Evolutionary conservation across 1,284 basidiomycete genomes (phyloP).

Genomic region (Dichomitus squalens): DNA sequence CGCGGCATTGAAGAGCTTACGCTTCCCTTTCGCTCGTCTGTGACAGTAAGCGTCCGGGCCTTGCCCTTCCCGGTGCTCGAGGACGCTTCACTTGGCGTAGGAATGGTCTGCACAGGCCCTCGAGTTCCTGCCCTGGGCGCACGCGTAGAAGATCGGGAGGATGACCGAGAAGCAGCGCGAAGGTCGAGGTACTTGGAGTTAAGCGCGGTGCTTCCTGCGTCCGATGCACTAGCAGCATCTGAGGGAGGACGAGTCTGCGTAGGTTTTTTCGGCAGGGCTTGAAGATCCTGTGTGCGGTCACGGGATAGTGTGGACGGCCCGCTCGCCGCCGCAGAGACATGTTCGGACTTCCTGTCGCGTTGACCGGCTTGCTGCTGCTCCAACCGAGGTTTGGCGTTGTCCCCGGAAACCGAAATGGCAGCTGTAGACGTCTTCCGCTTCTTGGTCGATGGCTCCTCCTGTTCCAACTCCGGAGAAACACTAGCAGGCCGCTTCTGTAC

Average conservation of each 20-base stretch:
- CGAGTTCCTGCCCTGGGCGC: not conserved
- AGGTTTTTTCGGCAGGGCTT: not conserved
- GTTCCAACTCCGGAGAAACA: conserved; percentile 2
- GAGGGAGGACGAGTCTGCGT: not conserved
- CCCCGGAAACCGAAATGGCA: not conserved
- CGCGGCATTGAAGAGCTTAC: not conserved
- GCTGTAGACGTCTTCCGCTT: conserved; percentile 17
- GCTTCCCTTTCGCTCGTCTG: not conserved
- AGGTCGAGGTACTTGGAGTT: conserved; percentile 15
- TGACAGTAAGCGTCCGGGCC: conserved; percentile 1
- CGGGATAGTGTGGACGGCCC: not conserved
- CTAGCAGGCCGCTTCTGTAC: conserved; percentile 1
- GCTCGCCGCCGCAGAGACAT: not conserved
- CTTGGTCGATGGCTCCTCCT: conserved; percentile 14
- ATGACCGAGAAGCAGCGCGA: conserved; percentile 7
- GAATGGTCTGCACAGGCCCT: not conserved
- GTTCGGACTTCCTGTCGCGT: not conserved
- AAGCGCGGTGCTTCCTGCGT: not conserved
- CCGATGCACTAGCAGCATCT: not conserved
- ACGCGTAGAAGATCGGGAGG: conserved; percentile 14
- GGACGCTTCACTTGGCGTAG: not conserved
- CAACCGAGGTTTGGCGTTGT: not conserved
- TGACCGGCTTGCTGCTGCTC: not conserved
- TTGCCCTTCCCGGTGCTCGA: conserved; percentile 5
- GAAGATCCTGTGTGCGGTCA: no score